These are phyloP conservation scores for Phoenix dactylifera DNA, from an alignment of 176 grass and related monocot genomes.

Conservation along the genomic window DNA sequence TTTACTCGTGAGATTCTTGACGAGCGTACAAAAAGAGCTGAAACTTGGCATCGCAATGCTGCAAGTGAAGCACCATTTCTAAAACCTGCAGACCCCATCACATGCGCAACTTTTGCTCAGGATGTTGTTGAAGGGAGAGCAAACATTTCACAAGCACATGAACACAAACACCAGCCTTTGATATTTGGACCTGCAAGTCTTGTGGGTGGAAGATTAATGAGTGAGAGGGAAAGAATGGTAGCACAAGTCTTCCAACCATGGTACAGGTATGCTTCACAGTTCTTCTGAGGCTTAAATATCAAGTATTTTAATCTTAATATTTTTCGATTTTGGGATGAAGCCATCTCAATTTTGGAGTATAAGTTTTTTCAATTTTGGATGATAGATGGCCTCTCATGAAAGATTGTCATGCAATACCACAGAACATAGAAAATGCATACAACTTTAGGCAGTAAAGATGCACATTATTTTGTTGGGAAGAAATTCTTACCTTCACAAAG, in stretches of 20 bases:
- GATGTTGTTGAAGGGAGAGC: conserved; percentile 91
- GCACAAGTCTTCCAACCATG: conserved; percentile 92
- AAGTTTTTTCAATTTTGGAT: conserved; percentile 1
- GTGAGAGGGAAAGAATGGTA: conserved; percentile 62
- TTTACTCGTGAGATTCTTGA: conserved; percentile 90
- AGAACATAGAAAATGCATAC: too few species aligned
- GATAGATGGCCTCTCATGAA: too few species aligned
- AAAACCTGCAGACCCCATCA: conserved; percentile 89
- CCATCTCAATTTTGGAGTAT: background rate
- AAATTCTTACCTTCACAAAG: too few species aligned
- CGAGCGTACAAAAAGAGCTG: conserved; percentile 49
- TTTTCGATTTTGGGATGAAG: too few species aligned
- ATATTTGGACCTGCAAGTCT: conserved; percentile 94
- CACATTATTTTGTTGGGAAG: too few species aligned
- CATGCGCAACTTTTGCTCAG: conserved; percentile 90
- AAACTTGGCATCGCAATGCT: conserved; percentile 82
- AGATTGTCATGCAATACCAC: too few species aligned
- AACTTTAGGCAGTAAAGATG: too few species aligned
- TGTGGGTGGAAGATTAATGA: conserved; percentile 53
- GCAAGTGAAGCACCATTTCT: conserved; percentile 41
- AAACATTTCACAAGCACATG: conserved; percentile 69
- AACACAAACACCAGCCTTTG: conserved; percentile 83
- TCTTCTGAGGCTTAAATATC: background rate
- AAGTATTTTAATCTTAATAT: too few species aligned
- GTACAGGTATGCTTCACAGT: conserved; percentile 46